These are phyloP conservation scores for Toxicodendron radicans DNA, from an alignment of 345 rosid genomes.

Conservation along the genomic window DNA sequence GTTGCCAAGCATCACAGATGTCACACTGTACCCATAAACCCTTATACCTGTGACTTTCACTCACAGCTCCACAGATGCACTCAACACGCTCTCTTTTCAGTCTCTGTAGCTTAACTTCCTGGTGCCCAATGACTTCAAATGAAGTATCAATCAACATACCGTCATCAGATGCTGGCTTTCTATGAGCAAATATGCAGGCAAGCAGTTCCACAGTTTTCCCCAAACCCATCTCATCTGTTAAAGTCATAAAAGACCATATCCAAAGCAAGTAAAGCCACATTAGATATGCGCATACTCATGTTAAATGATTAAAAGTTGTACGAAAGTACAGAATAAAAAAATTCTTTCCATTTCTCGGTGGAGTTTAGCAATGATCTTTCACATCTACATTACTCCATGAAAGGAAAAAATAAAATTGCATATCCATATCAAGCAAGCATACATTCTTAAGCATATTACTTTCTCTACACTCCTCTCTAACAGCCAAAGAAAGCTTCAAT, in stretches of 20 bases:
- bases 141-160: slow-evolving; percentile 22
- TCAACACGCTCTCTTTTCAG: slow-evolving; percentile 87
- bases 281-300: slow-evolving; percentile 1
- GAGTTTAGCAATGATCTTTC: background rate
- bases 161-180: slow-evolving; percentile 49
- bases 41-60: slow-evolving; percentile 67
- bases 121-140: slow-evolving; percentile 34
- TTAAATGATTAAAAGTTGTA: slow-evolving; percentile 5
- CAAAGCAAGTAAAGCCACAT: slow-evolving; percentile 18
- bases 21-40: slow-evolving; percentile 99
- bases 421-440: background rate
- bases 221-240: slow-evolving; percentile 97
- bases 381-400: background rate
- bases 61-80: slow-evolving; percentile 96
- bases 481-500: background rate
- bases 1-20: slow-evolving; percentile 99
- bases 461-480: background rate
- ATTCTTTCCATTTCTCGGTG: background rate
- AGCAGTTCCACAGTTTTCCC: slow-evolving; percentile 96
- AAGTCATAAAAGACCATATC: slow-evolving; percentile 29
- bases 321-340: background rate
- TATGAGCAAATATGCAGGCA: slow-evolving; percentile 84
- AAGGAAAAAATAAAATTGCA: background rate
- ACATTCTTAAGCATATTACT: background rate
- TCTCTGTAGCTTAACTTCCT: slow-evolving; percentile 49